These are phyloP conservation scores for Alopecurus myosuroides DNA, from an alignment of 176 grass and related monocot species.

Conservation along the genomic window DNA sequence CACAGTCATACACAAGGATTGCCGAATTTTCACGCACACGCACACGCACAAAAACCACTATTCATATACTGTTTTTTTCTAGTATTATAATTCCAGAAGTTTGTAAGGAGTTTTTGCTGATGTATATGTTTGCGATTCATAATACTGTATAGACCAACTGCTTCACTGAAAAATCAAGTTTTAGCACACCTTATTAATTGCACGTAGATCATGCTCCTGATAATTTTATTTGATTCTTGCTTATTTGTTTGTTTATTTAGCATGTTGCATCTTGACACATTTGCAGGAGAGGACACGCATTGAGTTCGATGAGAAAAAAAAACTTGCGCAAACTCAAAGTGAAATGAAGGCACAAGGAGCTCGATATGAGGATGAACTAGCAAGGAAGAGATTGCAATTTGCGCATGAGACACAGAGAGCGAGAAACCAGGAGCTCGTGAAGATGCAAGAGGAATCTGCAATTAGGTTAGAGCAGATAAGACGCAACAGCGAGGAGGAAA, in stretches of 20 bases:
- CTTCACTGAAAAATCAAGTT: not conserved
- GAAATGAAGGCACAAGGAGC: slow-evolving; percentile 63
- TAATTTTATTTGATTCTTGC: not conserved
- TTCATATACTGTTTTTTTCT: not conserved
- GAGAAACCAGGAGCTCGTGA: slow-evolving; percentile 94
- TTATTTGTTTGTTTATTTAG: not conserved
- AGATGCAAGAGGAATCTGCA: slow-evolving; percentile 94
- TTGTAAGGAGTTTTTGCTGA: not conserved
- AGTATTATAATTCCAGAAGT: not conserved
- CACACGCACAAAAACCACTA: not conserved
- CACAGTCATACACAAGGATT: not conserved
- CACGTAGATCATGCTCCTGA: not conserved
- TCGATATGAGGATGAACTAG: slow-evolving; percentile 81
- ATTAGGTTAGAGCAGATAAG: slow-evolving; percentile 73
- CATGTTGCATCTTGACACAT: not conserved
- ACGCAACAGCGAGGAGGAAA: slow-evolving; percentile 64
- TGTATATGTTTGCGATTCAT: not conserved
- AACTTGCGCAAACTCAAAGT: slow-evolving; percentile 54
- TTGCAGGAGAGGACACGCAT: slow-evolving; percentile 77
- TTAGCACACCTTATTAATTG: not conserved
- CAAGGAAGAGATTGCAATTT: slow-evolving; percentile 63
- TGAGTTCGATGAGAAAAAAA: slow-evolving; percentile 84
- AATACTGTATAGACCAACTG: not conserved
- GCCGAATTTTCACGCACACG: not conserved
- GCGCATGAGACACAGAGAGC: slow-evolving; percentile 83